phyloP scores from a whole-genome alignment of 2,329 filamentous ascomycete species.

The Scorias spongiosa region DNA sequence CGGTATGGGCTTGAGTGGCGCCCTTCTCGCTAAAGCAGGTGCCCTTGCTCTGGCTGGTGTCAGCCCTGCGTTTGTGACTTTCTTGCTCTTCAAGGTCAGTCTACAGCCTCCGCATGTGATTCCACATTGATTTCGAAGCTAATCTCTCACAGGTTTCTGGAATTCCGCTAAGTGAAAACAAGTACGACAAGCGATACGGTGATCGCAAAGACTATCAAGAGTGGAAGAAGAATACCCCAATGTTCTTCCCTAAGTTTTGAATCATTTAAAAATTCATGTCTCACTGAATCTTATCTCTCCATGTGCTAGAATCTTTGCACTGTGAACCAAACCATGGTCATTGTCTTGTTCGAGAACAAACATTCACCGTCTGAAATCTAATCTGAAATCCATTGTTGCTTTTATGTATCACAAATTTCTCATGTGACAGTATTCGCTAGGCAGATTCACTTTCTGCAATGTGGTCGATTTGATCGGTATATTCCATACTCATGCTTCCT shows the following conservation, averaged over 20 bases:
- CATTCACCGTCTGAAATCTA: too few species aligned
- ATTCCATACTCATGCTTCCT: too few species aligned
- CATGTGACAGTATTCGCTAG: too few species aligned
- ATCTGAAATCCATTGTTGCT: too few species aligned
- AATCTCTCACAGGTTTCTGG: slow-evolving; percentile 27
- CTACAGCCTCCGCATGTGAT: neutral
- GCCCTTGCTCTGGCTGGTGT: slow-evolving; percentile 37
- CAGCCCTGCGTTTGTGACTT: slow-evolving; percentile 49
- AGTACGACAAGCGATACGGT: slow-evolving; percentile 52
- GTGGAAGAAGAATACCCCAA: slow-evolving; percentile 53
- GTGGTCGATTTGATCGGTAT: too few species aligned
- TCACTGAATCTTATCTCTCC: too few species aligned
- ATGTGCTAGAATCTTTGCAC: too few species aligned
- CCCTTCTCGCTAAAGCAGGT: slow-evolving; percentile 26
- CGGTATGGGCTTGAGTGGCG: slow-evolving; percentile 40
- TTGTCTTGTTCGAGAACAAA: too few species aligned
- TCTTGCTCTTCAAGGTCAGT: slow-evolving; percentile 47
- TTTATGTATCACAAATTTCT: too few species aligned
- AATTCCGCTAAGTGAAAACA: slow-evolving; percentile 50
- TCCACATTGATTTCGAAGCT: neutral
- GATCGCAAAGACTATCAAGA: slow-evolving; percentile 49
- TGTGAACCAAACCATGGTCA: too few species aligned
- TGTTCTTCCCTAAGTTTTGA: slow-evolving; percentile 41
- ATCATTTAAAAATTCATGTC: too few species aligned
- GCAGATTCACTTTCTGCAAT: too few species aligned